Base-by-base conservation (phyloP, 768 basidiomycete species). In the Tulasnella sp. region DNA sequence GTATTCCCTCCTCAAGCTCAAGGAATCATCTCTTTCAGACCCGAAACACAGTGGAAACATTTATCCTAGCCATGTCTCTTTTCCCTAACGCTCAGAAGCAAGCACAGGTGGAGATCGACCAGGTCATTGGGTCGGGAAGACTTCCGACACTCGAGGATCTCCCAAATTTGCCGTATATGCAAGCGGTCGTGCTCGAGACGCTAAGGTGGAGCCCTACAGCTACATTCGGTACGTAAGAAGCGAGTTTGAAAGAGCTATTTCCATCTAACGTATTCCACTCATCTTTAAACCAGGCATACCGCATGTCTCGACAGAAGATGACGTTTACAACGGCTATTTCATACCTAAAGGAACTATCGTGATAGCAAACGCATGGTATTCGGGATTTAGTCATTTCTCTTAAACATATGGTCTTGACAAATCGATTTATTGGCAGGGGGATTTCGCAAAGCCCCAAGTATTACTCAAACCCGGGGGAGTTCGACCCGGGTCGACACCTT, bases 21-120 rank as follows among this genome's bases (percentile, higher is more conserved):
- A 16, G 2, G 9, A 11, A 22, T 9, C 12, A 2, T 73, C 22
- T 39, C 39, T 41, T 36, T 76, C 73, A 2, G 73, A 67, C 19
- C 69, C 74, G 14, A 1, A 12, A 0, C 83, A 62, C 72, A 1
- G 17, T 71, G 7, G 52, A 47, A 2, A 71, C 70, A 17, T 69
- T 72, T 40, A 17, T 76, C 35, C 67, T 78, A 35, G 75, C 75
- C 14, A 78, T 79, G 78, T 41, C 75, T 7, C 69, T 77, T 26
- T 76, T 75, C 64, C 78, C 78, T 0, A 75, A 77, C 32, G 67
- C 41, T 41, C 67, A 84, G 73, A 67, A 74, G 7, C 74, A 76
- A 32, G 80, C 80, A 17, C 80, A 82, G 19, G 77, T 77, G 36
- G 83, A 84, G 77, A 78, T 82, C 26, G 75, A 80, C 22, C 66